Evolutionary conservation across 495 filamentous ascomycete genomes (phyloP).

Genomic region (Rhypophila decipiens): DNA sequence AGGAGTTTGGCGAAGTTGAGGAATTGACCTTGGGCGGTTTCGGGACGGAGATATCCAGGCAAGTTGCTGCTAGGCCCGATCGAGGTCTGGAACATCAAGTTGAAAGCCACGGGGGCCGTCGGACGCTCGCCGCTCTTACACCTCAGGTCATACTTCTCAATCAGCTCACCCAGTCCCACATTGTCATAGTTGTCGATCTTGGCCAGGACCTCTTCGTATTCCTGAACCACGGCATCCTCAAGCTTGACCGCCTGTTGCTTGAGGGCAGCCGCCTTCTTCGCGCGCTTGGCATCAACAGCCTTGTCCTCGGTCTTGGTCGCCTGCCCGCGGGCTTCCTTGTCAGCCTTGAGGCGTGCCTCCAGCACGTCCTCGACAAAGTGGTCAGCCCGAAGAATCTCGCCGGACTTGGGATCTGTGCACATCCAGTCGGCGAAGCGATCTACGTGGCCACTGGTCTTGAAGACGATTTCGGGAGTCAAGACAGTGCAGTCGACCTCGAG

Average conservation of each 20-base stretch:
- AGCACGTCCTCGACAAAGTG: conserved; percentile 93
- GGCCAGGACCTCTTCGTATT: conserved; percentile 67
- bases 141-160: conserved; percentile 63
- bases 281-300: conserved; percentile 38
- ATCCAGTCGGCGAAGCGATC: conserved; percentile 99
- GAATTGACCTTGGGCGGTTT: conserved; percentile 74
- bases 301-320: conserved; percentile 60
- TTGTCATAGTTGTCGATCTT: conserved; percentile 74
- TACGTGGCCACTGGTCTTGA: conserved; percentile 95
- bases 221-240: conserved; percentile 58
- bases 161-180: conserved; percentile 61
- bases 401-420: conserved; percentile 97
- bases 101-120: conserved; percentile 61
- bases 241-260: conserved; percentile 51
- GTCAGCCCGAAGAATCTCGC: conserved; percentile 92
- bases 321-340: conserved; percentile 70
- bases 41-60: conserved; percentile 61
- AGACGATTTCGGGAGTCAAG: conserved; percentile 78
- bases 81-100: conserved; percentile 72
- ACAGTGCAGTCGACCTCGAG: conserved; percentile 82
- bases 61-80: conserved; percentile 60
- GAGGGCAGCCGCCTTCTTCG: conserved; percentile 53
- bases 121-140: conserved; percentile 55
- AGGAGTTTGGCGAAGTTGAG: conserved; percentile 68
- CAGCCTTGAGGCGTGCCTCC: conserved; percentile 71